Conservation (phyloP, 1,284 basidiomycete species). For the Fomitopsis palustris region DNA sequence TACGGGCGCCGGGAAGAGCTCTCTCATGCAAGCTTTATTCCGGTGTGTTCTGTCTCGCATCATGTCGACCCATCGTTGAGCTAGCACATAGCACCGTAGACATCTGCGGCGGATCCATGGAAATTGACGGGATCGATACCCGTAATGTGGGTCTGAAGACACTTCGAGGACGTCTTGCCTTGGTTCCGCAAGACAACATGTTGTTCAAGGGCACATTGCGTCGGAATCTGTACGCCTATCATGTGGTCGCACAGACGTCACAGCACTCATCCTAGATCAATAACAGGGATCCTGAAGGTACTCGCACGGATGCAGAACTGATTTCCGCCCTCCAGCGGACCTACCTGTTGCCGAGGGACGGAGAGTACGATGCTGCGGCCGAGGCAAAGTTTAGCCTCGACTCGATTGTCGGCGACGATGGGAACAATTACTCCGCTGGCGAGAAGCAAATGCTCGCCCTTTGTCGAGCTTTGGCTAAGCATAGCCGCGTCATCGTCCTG, state of each 20-base stretch:
- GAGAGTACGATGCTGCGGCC: slow-evolving; percentile 41
- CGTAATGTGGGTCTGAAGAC: slow-evolving; percentile 49
- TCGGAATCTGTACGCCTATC: slow-evolving; percentile 55
- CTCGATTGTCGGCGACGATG: slow-evolving; percentile 61
- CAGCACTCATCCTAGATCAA: background rate
- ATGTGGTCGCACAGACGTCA: slow-evolving; percentile 6
- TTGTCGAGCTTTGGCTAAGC: slow-evolving; percentile 68
- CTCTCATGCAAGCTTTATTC: slow-evolving; percentile 74
- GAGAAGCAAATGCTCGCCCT: slow-evolving; percentile 78
- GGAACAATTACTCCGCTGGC: slow-evolving; percentile 72
- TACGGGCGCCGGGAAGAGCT: slow-evolving; percentile 77
- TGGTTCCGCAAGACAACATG: slow-evolving; percentile 70
- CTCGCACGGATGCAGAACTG: slow-evolving; percentile 50
- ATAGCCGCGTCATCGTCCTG: slow-evolving; percentile 67
- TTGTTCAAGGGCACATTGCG: slow-evolving; percentile 66
- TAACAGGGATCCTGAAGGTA: slow-evolving; percentile 54
- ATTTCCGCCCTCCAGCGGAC: slow-evolving; percentile 55
- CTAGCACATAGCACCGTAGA: slow-evolving; percentile 53
- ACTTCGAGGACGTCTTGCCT: slow-evolving; percentile 59
- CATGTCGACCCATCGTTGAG: background rate
- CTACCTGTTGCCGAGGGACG: slow-evolving; percentile 52
- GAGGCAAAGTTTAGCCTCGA: slow-evolving; percentile 69
- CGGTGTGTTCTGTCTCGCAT: slow-evolving; percentile 33
- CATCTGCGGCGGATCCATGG: slow-evolving; percentile 56
- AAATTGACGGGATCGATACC: slow-evolving; percentile 71